A percentile compares a stretch with the other conserved stretches of the same genome.
phyloP scores from a whole-genome alignment of 1,284 basidiomycete species.

The Fomes fomentarius region DNA sequence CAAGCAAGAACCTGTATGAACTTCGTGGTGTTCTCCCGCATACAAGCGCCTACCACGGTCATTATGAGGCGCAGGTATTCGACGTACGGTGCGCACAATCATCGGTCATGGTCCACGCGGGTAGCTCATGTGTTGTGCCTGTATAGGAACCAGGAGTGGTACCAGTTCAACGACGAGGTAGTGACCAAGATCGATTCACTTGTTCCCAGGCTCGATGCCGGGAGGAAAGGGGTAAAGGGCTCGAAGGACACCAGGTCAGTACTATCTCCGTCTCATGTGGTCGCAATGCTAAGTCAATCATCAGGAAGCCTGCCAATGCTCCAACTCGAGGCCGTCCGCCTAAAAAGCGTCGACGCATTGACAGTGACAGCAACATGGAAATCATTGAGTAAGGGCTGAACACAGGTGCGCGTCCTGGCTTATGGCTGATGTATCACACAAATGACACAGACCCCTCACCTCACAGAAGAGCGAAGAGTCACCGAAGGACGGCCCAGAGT shows the following conservation, averaged over 20 bases:
- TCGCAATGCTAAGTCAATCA: not conserved
- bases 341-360: conserved; percentile 51
- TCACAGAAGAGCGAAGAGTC: conserved; percentile 9
- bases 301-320: conserved; percentile 27
- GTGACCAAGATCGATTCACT: conserved; percentile 66
- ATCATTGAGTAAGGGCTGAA: conserved; percentile 28
- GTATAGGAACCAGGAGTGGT: conserved; percentile 76
- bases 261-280: not conserved
- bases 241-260: conserved; percentile 20
- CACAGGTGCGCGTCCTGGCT: not conserved
- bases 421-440: not conserved
- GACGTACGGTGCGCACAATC: conserved; percentile 66
- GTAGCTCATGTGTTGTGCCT: not conserved
- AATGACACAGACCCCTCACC: conserved; percentile 4
- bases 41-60: conserved; percentile 88
- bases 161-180: conserved; percentile 85
- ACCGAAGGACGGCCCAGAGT: conserved; percentile 25
- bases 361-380: conserved; percentile 64
- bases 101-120: no score
- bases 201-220: conserved; percentile 41
- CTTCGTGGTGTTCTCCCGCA: conserved; percentile 84
- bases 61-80: conserved; percentile 89
- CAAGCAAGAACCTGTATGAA: conserved; percentile 60
- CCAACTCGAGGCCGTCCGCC: conserved; percentile 29
- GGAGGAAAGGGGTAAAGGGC: conserved; percentile 15